Evolutionary conservation across 495 filamentous ascomycete species (phyloP), one percentile per base, ranked within the genome.

Genomic region (Parachaetomium inaequale): DNA sequence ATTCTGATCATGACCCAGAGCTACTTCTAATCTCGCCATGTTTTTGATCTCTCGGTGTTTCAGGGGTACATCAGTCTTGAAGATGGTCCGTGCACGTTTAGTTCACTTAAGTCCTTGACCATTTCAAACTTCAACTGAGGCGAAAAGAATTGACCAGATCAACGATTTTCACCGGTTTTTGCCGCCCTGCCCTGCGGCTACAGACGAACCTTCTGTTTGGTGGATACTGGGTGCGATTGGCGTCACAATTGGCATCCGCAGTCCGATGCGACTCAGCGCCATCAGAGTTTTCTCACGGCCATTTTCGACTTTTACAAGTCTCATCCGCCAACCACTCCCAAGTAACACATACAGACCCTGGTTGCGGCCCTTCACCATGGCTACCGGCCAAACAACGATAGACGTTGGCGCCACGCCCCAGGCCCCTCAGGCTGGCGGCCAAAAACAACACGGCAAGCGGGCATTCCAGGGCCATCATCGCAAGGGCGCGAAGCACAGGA

Each of bases 401-500:
- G 62, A 56, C 19, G 34, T 23, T n/a, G 49, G 45, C 26, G 25
- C 23, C 15, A n/a, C 23, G 61, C 54, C 55, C 31, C 32, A 28
- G 32, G 45, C 45, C 10, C n/a, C 52, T 25, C 62, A 61, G 34
- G 17, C 47, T 15, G 36, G 54, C 15, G 29, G 21, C 32, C 45
- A 55, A 32, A 66, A 63, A 50, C 59, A 55, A 25, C 63, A 34
- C 40, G 42, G 53, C 14, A 66, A 66, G 55, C 59, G 64, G 17
- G 50, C 59, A 2, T 63, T 66, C 34, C 45, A 59, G 15, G 42
- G 55, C 4, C 58, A 51, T 34, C 28, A 61, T 11, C 47, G 64
- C 68, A 67, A 63, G 23, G 57, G 47, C 7, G 55, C 59, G 23
- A 69, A 72, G 43, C 50, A 60, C 15, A 65, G 58, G 32, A 70